These are phyloP conservation scores for Pichia exigua DNA, from an alignment of 805 yeast genomes.

Conservation along the genomic window DNA sequence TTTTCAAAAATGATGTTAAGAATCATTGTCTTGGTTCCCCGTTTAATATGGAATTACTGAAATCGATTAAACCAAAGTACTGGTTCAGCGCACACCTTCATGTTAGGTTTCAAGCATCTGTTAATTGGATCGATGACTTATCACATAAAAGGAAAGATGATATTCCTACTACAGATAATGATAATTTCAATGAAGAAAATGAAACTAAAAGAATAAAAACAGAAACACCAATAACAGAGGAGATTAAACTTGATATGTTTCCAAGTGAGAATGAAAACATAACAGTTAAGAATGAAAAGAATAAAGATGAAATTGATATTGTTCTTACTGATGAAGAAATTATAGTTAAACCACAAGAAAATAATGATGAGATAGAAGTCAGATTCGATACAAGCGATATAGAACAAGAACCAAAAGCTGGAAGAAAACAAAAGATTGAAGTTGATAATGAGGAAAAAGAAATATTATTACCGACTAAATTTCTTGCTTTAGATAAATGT, in stretches of 20 bases:
- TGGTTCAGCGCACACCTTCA: constrained; percentile 95
- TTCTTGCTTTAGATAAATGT: constrained; percentile 82
- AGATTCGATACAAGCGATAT: background rate
- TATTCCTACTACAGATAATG: background rate
- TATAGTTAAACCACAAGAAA: background rate
- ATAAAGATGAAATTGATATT: constrained; percentile 29
- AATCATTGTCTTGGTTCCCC: constrained; percentile 66
- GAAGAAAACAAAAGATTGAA: background rate
- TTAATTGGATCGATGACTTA: background rate
- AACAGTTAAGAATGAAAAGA: constrained; percentile 5
- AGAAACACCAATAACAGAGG: constrained; percentile 3
- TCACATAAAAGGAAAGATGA: background rate
- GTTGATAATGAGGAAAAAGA: background rate
- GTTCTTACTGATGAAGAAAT: constrained; percentile 2
- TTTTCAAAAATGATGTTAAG: constrained; percentile 56
- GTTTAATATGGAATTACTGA: constrained; percentile 47
- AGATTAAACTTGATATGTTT: constrained; percentile 11
- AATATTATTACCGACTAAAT: constrained; percentile 30
- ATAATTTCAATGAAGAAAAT: constrained; percentile 7
- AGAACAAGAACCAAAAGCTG: background rate
- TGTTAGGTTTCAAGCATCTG: constrained; percentile 53
- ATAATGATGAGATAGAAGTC: background rate
- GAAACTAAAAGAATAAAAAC: constrained; percentile 9
- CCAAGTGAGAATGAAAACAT: background rate
- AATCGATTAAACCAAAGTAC: constrained; percentile 47